Conservation (phyloP, 1,284 basidiomycete genomes). For the Trichosporon sp. region DNA sequence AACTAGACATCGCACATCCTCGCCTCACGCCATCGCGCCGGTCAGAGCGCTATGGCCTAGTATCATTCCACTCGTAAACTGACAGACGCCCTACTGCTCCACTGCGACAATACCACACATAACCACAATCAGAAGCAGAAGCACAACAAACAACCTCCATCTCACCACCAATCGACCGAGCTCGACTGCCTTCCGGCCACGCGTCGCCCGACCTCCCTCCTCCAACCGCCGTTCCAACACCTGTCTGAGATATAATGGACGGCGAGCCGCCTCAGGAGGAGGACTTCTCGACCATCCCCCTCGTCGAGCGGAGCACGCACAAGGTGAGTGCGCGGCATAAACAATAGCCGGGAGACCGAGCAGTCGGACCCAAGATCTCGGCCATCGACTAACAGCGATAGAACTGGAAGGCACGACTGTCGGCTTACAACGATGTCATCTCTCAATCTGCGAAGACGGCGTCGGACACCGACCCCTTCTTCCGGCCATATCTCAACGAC, state of each 20-base stretch:
- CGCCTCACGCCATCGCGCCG: neutral
- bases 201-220: neutral
- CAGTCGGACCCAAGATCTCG: neutral
- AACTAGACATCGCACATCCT: neutral
- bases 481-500: conserved; percentile 72
- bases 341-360: neutral
- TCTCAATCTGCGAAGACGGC: conserved; percentile 74
- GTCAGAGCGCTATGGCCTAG: neutral
- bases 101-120: neutral
- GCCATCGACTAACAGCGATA: conserved; percentile 22
- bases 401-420: conserved; percentile 97
- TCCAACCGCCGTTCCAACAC: conserved; percentile 47
- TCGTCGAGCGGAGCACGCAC: conserved; percentile 77
- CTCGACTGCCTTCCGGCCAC: neutral
- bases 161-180: neutral
- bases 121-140: neutral
- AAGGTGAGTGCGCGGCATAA: conserved; percentile 53
- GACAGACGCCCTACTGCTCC: neutral
- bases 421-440: conserved; percentile 83
- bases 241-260: conserved; percentile 66
- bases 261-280: conserved; percentile 85
- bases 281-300: conserved; percentile 77
- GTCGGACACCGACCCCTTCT: conserved; percentile 88
- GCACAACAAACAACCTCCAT: neutral
- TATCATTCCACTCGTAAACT: neutral